Conservation (phyloP, 345 rosid genomes). For the Psidium friedrichsthalianum region DNA sequence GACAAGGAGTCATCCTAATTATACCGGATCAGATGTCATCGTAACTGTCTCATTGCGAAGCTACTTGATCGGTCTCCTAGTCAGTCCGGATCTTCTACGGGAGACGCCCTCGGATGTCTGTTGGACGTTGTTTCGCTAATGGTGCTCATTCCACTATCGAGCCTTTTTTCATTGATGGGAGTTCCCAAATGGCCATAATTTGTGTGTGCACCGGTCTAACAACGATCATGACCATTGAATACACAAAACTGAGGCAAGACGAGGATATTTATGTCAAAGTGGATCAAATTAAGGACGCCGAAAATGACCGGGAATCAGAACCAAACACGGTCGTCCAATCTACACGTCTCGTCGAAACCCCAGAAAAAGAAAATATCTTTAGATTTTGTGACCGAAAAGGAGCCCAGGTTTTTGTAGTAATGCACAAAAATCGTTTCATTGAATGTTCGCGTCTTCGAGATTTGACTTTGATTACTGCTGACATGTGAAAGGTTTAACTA, state of each 20-base stretch:
- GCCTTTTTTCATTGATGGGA: rapidly evolving
- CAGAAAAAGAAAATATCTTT: neutral
- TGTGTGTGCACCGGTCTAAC: neutral
- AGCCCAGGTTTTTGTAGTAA: neutral
- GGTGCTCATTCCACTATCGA: neutral
- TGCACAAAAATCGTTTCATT: too few relatives aligned
- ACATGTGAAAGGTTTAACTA: too few relatives aligned
- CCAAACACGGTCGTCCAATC: neutral
- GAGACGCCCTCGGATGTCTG: too few relatives aligned
- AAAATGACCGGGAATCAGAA: neutral
- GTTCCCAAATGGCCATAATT: neutral
- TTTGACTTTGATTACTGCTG: too few relatives aligned
- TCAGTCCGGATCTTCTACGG: too few relatives aligned
- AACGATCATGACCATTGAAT: neutral
- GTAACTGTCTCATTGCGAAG: rapidly evolving
- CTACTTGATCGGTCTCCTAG: too few relatives aligned
- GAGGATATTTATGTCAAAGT: neutral
- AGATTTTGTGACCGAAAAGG: neutral
- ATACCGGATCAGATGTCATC: neutral
- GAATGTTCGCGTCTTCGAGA: too few relatives aligned
- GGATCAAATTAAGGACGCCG: neutral
- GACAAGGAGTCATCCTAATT: neutral
- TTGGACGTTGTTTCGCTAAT: too few relatives aligned
- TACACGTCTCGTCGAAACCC: neutral
- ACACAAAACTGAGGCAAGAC: neutral